Evolutionary conservation across 106 monocot species (phyloP).

Genomic region (Phalaenopsis aphrodite): DNA sequence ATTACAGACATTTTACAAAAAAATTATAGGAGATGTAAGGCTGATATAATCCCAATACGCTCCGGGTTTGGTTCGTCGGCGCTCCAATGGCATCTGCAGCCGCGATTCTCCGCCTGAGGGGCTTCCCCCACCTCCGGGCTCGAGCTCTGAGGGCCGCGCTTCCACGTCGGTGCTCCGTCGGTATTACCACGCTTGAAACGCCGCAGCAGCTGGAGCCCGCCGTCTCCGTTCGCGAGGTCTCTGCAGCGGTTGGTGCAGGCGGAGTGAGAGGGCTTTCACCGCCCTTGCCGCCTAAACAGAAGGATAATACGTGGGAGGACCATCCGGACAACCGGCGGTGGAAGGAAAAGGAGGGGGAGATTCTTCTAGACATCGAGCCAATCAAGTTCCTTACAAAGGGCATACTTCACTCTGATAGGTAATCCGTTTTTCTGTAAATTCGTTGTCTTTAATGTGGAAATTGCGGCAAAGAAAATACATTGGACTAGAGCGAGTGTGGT

Average conservation of each 20-base stretch:
- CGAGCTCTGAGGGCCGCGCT: not conserved
- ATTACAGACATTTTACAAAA: no score
- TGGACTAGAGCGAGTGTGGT: no score
- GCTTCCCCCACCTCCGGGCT: not conserved
- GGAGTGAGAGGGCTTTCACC: not conserved
- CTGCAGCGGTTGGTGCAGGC: not conserved
- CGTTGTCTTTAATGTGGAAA: no score
- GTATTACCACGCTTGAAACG: not conserved
- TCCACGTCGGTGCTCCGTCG: constrained; percentile 1
- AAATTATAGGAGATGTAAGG: no score
- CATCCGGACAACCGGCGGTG: constrained; percentile 51
- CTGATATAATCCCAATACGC: no score
- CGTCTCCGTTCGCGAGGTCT: not conserved
- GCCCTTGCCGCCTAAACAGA: not conserved
- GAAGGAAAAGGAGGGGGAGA: constrained; percentile 70
- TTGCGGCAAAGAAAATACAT: no score
- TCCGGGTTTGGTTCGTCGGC: not conserved
- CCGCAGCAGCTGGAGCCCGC: not conserved
- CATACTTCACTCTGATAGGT: constrained; percentile 77
- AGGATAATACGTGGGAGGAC: constrained; percentile 24
- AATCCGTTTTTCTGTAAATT: not conserved
- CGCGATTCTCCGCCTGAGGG: constrained; percentile 2
- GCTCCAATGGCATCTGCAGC: constrained; percentile 2
- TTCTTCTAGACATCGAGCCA: constrained; percentile 55
- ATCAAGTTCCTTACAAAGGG: constrained; percentile 43